Evolutionary conservation across 345 rosid genomes (phyloP).

Genomic region (Nephelium lappaceum): DNA sequence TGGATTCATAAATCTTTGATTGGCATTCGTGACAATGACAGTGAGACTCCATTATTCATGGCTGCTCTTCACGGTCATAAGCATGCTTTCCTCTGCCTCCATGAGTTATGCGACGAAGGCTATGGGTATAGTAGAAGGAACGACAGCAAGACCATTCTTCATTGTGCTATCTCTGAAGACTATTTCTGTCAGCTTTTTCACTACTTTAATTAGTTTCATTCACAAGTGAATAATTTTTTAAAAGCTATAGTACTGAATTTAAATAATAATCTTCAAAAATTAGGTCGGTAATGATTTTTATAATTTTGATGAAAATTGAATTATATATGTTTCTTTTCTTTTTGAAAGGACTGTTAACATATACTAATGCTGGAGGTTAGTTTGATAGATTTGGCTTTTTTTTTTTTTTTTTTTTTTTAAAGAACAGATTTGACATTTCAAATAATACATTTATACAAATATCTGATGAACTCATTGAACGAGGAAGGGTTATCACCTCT

Average conservation of each 20-base stretch:
- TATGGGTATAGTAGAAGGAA: constrained; percentile 26
- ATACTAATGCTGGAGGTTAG: neutral
- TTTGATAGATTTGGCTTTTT: constrained; percentile 25
- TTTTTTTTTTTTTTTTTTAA: too few species aligned
- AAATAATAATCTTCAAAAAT: too few species aligned
- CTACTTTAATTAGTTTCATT: too few species aligned
- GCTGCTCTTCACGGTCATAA: constrained; percentile 45
- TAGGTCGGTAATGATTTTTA: too few species aligned
- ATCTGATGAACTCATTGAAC: constrained; percentile 28
- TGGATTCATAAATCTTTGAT: neutral
- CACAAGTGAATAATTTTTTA: too few species aligned
- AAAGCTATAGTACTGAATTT: too few species aligned
- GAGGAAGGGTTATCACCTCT: constrained; percentile 43
- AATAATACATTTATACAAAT: constrained; percentile 27
- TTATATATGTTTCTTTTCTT: too few species aligned
- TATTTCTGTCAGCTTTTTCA: constrained; percentile 31
- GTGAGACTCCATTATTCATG: constrained; percentile 48
- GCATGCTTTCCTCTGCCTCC: constrained; percentile 39
- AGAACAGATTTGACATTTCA: constrained; percentile 52
- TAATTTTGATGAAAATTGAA: too few species aligned
- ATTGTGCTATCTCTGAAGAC: constrained; percentile 37
- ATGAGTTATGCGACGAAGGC: neutral
- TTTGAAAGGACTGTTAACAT: too few species aligned
- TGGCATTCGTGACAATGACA: constrained; percentile 23
- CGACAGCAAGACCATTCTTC: constrained; percentile 42